Evolutionary conservation across 1,284 basidiomycete genomes (phyloP).

Genomic region (Trichosporon ovoides): DNA sequence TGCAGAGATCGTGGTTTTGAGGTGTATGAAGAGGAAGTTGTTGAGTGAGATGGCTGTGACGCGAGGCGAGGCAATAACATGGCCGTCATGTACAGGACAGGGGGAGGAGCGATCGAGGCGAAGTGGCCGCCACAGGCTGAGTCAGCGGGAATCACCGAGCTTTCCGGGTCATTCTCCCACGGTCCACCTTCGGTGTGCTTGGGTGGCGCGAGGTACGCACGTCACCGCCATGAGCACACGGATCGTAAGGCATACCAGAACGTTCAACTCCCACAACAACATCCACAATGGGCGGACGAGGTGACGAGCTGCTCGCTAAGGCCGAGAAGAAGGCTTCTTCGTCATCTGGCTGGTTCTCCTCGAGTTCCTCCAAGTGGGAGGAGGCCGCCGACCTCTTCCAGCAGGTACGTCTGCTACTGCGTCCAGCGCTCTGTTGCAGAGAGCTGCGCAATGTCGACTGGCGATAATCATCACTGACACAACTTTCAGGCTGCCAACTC

Average conservation of each 20-base stretch:
- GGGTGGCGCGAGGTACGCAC: conserved; percentile 1
- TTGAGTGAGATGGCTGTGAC: conserved; percentile 17
- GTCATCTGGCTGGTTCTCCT: conserved; percentile 76
- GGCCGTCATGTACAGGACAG: not conserved
- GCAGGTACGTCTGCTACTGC: conserved; percentile 27
- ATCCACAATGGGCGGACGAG: conserved; percentile 34
- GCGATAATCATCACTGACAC: conserved; percentile 13
- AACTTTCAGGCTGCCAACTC: conserved; percentile 85
- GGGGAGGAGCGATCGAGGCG: not conserved
- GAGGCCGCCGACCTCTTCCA: conserved; percentile 86
- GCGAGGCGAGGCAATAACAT: conserved; percentile 8
- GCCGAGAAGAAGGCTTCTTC: conserved; percentile 88
- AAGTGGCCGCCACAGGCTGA: conserved; percentile 18
- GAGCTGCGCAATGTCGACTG: not conserved
- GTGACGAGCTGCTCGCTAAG: conserved; percentile 62
- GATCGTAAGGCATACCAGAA: not conserved
- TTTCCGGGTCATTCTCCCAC: conserved; percentile 14
- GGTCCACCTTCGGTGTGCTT: not conserved
- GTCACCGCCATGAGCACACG: not conserved
- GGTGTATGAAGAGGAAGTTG: conserved; percentile 10
- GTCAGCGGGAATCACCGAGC: conserved; percentile 10
- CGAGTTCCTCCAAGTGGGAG: conserved; percentile 72
- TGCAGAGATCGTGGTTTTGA: not conserved
- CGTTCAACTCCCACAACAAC: conserved; percentile 1
- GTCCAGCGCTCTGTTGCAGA: not conserved